Evolutionary conservation across 2,329 filamentous ascomycete genomes (phyloP), one percentile per base, ranked within the genome.

Genomic region (Gaeumannomyces sp.): DNA sequence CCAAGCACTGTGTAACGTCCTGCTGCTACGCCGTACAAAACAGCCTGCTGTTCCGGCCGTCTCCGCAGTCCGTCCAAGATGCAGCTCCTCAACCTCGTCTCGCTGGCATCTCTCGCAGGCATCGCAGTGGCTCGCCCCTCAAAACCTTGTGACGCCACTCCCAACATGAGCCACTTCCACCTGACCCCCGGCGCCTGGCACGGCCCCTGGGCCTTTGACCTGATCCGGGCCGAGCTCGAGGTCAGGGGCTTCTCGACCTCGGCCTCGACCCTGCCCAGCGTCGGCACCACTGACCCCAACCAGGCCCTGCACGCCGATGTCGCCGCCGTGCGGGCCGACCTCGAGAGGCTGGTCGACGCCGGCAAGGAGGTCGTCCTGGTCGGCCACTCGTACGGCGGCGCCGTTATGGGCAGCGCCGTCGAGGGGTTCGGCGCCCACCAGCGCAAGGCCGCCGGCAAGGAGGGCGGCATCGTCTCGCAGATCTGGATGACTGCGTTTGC

Each of bases 171-270:
- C 59, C 59, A 31, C 33, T 71, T 79, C 27, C 70, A 80, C 25
- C 73, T 80, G 59, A 73, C 73, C 19, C 75, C 76, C 0, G 78
- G 78, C 22, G 78, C 77, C 16, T 80, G 77, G 76, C 70, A 78
- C 64, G 68, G 66, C 1, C 72, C 76, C 4, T 65, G 66, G 38
- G 69, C 71, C 64, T 79, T 73, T 61, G 67, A 73, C 53, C 66
- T 67, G 2, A 67, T 76, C 4, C 71, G 71, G 14, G 66, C 71
- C 16, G 69, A 67, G 8, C 75, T 80, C 8, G 62, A 72, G 14
- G 64, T 60, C 3, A 69, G 71, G 27, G 77, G 74, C 6, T 77
- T 74, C 66, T 61, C 70, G 11, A 73, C 73, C 0, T 70, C 70
- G 57, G 73, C 72, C 13, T 70, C 75, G 35, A 67, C 68, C 5